Evolutionary conservation across 805 yeast species (phyloP).

Genomic region (Torulaspora indica): DNA sequence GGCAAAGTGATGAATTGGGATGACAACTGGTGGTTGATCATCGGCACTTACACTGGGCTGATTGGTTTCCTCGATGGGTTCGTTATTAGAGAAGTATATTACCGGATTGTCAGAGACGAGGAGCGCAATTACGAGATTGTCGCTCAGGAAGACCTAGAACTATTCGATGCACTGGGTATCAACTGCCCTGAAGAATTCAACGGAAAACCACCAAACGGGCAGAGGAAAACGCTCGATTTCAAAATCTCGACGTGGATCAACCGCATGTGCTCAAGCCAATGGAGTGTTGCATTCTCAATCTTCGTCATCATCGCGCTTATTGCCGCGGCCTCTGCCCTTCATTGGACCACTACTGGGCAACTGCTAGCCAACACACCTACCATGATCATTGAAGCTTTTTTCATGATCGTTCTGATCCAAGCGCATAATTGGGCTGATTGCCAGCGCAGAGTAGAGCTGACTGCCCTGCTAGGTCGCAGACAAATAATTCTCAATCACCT

Average conservation of each 20-base stretch:
- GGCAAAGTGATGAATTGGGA: slow-evolving; percentile 39
- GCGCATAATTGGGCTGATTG: slow-evolving; percentile 38
- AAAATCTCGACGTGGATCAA: slow-evolving; percentile 29
- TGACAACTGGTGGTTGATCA: slow-evolving; percentile 44
- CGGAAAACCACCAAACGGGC: slow-evolving; percentile 8
- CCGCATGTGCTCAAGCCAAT: slow-evolving; percentile 33
- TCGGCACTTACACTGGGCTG: slow-evolving; percentile 45
- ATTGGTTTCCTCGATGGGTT: slow-evolving; percentile 44
- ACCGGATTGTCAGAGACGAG: slow-evolving; percentile 28
- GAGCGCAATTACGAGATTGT: slow-evolving; percentile 29
- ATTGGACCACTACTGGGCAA: slow-evolving; percentile 42
- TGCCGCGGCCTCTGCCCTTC: slow-evolving; percentile 34
- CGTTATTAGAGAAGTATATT: slow-evolving; percentile 39
- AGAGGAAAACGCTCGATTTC: slow-evolving; percentile 18
- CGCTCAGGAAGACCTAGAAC: slow-evolving; percentile 33
- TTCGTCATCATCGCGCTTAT: slow-evolving; percentile 33
- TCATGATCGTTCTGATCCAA: slow-evolving; percentile 38
- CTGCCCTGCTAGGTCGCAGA: slow-evolving; percentile 24
- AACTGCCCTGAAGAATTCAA: slow-evolving; percentile 22
- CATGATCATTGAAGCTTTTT: slow-evolving; percentile 43
- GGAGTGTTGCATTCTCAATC: slow-evolving; percentile 34
- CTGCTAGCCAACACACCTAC: slow-evolving; percentile 41
- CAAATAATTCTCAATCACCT: slow-evolving; percentile 14
- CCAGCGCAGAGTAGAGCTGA: slow-evolving; percentile 26
- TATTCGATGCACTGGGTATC: slow-evolving; percentile 31